Base-by-base conservation (phyloP, 140 eudicot species). In the Anethum foeniculum region DNA sequence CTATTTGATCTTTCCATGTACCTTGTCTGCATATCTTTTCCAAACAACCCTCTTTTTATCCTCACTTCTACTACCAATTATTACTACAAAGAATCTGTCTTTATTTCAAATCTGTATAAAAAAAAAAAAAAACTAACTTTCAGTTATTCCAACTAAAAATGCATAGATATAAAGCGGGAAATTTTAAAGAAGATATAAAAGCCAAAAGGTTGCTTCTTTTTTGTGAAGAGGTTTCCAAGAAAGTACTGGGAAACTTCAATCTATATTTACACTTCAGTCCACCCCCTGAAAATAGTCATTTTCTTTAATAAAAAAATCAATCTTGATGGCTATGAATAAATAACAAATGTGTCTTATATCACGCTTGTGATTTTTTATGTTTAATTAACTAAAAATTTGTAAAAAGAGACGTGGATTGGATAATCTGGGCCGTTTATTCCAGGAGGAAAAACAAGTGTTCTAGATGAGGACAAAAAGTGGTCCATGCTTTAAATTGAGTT, bases 1-100 rank as follows among this genome's bases (percentile, higher is more conserved):
- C 88, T 84, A 76, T 82, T 84, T 38, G 91, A 77, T 82, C 86
- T 83, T 83, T 90, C 96, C 93, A 92, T 90, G 6, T 86, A 85
- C 87, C 92, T 88, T 28, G 90, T 87, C 65, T 92, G 99, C 99
- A 95, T 91, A 82, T 85, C 83, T 79, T 79, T 75, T 15, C 84
- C 82, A 71, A 65, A 82, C 75, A 80, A 75, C 34, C 71, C 56
- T 79, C 80, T 75, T 34, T 67, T 67, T 67, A 67, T 67, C n/a
- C 43, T 67, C 74, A 28, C 43, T 67, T 32, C 11, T 15, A 28
- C 74, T 67, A 32, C 4, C 43, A 28, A 67, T 32, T 67, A 67
- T 30, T 67, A 67, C 43, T 67, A 67, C 0, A 6, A 67, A 67
- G 74, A 28, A 74, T 74, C 58, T 74, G 23, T 43, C 49, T 74